These are phyloP conservation scores for Anthracocystis walkeri DNA, from an alignment of 1,284 basidiomycete genomes.

Conservation along the genomic window DNA sequence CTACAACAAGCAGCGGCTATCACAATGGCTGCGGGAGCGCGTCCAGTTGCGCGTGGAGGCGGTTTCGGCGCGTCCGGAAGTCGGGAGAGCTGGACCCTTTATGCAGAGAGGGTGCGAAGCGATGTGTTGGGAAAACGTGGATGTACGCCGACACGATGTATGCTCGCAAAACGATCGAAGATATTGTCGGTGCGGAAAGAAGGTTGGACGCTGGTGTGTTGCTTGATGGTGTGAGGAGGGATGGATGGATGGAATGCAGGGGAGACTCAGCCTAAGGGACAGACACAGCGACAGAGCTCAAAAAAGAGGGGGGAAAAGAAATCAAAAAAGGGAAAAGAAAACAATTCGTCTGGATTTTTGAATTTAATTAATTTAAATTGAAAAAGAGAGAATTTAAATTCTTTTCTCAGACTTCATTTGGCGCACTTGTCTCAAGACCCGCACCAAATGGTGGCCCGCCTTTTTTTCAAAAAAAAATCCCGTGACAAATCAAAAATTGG, in stretches of 20 bases:
- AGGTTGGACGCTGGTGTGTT: neutral
- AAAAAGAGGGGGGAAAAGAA: conserved; percentile 2
- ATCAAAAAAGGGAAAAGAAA: conserved; percentile 10
- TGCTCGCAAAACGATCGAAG: neutral
- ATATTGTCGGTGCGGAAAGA: conserved; percentile 1
- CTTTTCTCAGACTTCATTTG: neutral
- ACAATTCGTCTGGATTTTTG: neutral
- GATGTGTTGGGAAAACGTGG: neutral
- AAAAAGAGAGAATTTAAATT: neutral
- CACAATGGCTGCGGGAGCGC: neutral
- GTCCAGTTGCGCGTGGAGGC: conserved; percentile 17
- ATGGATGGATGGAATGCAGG: conserved; percentile 17
- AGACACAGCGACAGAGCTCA: conserved; percentile 3
- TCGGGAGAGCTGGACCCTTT: conserved; percentile 20
- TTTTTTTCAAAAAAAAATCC: conserved; percentile 1
- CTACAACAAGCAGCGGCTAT: neutral
- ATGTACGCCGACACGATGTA: neutral
- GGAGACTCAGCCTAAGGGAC: neutral
- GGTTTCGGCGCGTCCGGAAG: conserved; percentile 14
- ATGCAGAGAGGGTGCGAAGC: neutral
- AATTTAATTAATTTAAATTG: conserved; percentile 5
- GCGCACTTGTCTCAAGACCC: no score
- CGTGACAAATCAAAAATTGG: conserved; percentile 3
- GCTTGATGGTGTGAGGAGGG: conserved; percentile 22
- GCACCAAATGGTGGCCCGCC: conserved; percentile 2